These are phyloP conservation scores for Orbilia blumenaviensis DNA, from an alignment of 2,329 filamentous ascomycete genomes.

Conservation along the genomic window DNA sequence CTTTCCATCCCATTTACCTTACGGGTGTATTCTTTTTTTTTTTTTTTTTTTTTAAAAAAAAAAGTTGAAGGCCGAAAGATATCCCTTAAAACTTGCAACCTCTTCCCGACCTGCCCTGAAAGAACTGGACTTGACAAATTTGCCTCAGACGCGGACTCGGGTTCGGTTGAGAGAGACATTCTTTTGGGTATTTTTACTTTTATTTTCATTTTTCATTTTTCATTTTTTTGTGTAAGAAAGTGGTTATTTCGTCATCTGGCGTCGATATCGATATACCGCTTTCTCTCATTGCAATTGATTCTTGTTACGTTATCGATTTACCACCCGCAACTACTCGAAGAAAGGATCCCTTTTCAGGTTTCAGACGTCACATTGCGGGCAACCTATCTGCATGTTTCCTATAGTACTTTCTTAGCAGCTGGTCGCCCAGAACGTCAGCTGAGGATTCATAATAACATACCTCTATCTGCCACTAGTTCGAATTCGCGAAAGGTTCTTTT, in stretches of 20 bases:
- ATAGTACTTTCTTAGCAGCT: no score
- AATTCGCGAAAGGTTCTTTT: background rate
- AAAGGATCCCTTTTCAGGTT: background rate
- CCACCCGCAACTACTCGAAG: background rate
- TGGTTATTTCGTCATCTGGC: constrained; percentile 13
- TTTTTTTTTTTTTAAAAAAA: no score
- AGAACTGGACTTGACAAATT: background rate
- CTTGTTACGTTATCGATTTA: constrained; percentile 34
- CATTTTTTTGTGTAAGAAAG: background rate
- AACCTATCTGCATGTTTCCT: background rate
- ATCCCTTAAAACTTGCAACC: constrained; percentile 14
- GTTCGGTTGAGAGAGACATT: background rate
- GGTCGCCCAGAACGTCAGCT: no score
- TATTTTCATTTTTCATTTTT: background rate
- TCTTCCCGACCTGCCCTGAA: background rate
- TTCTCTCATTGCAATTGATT: background rate
- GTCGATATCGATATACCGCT: background rate
- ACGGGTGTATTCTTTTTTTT: background rate
- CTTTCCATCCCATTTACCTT: constrained; percentile 5
- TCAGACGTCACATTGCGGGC: no score
- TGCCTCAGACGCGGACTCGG: background rate
- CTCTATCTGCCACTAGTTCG: no score
- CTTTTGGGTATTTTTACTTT: background rate
- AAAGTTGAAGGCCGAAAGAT: background rate
- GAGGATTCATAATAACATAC: background rate